Evolutionary conservation across 805 yeast species (phyloP), one percentile per base, ranked within the genome.

Genomic region (Barnettozyma sucrosica): DNA sequence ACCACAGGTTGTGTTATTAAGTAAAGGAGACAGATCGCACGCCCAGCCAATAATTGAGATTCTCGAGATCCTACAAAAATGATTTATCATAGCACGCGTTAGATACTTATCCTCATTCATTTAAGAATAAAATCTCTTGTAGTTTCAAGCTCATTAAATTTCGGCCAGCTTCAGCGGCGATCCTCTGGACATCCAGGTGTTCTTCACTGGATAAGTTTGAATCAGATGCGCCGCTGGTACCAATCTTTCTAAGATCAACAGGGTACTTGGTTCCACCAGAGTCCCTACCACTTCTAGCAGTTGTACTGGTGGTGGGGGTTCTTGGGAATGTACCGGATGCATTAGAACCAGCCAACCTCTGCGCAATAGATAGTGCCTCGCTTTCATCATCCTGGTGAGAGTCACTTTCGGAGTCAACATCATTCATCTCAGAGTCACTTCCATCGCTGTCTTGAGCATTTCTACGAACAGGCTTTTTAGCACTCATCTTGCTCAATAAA

Each of bases 391-490:
- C 57, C 19, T 50, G 48, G 6, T 49, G 46, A 21, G 49, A 48
- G 28, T 56, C 61, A 25, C 49, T 36, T 32, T 56, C 61, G 37
- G 56, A 52, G 45, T 57, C 62, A 34, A 18, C 51, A 26, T 60
- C 64, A 24, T 58, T 59, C 62, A 58, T 58, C 41, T 59, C 64
- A 7, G 58, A 52, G 34, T 59, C 63, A 26, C 55, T 53, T 1
- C 52, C 62, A 42, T 59, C 60, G 11, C 56, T 50, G n/a, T 59
- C 58, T 4, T 37, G 38, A 20, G 23, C 14, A 39, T 7, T n/a
- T 11, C 3, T 14, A 3, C 32, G 33, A 3, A 26, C 14, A 18
- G 44, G 30, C 7, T 49, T 51, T 33, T 45, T 50, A 7, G 30
- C 47, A 37, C 47, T 34, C 32, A 53, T 42, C 45, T 50, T 58